Evolutionary conservation across 345 rosid genomes (phyloP), one percentile per base, ranked within the genome.

Genomic region (Eutrema heterophyllum): DNA sequence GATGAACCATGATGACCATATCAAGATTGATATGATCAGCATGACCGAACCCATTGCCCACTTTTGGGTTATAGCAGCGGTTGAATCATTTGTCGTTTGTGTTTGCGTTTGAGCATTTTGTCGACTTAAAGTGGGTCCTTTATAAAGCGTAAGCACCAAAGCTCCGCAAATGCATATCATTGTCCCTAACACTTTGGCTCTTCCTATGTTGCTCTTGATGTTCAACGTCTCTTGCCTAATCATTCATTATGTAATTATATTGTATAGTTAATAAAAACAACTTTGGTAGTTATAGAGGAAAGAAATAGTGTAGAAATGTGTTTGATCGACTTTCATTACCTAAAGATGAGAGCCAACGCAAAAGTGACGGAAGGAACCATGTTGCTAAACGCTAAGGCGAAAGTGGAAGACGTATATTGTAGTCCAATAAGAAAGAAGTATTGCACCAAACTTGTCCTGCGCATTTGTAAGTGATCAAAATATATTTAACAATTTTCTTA

Each of bases 1-100:
- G 10, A 81, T 61, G 67, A 86, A 88, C 91, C 91, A 88, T 2
- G 70, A 73, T 33, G 89, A 82, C 91, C 93, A 88, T 27, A 88
- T 57, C 6, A 73, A 5, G 39, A 84, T 76, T 33, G 89, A 85
- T 16, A 72, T 68, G 24, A 79, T 29, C 72, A 86, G 68, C 73
- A 82, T 75, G 27, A 82, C 21, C 39, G 86, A 82, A 1, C 93
- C 93, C 5, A 80, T 29, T 3, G 83, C 79, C 89, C 90, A 86
- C 15, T 76, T 83, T 12, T 80, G 73, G 2, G 69, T 38, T 54
- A 21, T 57, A 1, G 29, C 38, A 24, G 26, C 24, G 11, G 74
- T 44, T 18, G 71, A 40, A 21, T 38, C 32, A 43, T 67, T 18
- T 71, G 56, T 55, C 4, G 60, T 30, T 60, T 73, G 66, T 21